Evolutionary conservation across 1,139 yeast genomes (phyloP), one percentile per base, ranked within the genome.

Genomic region (Pichia sp.): DNA sequence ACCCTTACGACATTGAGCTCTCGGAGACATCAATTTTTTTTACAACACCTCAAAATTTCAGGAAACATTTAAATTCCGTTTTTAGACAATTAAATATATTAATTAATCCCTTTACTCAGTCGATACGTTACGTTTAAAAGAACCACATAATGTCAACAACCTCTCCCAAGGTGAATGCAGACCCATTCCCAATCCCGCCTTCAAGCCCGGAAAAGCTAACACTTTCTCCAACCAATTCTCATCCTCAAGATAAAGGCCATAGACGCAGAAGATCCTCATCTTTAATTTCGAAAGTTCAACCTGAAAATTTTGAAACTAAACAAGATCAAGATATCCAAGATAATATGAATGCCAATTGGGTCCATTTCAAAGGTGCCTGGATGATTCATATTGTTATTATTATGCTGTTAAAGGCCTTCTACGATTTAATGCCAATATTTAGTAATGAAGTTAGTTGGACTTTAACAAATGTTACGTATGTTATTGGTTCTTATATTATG

Each of bases 281-380:
- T 41, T 76, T 84, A 54, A 87, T 93, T 60, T 87, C 88, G 45
- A 97, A 90, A 66, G 86, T 93, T 55, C 95, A 88, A 66, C 96
- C 96, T 27, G 98, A 93, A 65, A 84, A 91, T 18, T 80, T 87
- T 62, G 98, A 91, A 62, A 95, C 93, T 49, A 89, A 85, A 66
- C 88, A 87, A 63, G 99, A 93, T 69, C 98, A 93, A 70, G 85
- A 87, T 52, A 77, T 91, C 51, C 81, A 85, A 60, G 93, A 96
- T 27, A 93, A 93, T 67, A 78, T 89, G 69, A 93, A 93, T 68
- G 97, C 97, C 46, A 84, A 85, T 60, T 93, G 99, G 99, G 97
- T 93, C 43, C 88, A 90, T 67, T 87, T 83, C 63, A 90, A 93
- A 64, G 96, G 96, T 47, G 98, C 98, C 1, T 93, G 99, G 99